phyloP scores from a whole-genome alignment of 2,329 filamentous ascomycete genomes.

The Cladosporium velox region DNA sequence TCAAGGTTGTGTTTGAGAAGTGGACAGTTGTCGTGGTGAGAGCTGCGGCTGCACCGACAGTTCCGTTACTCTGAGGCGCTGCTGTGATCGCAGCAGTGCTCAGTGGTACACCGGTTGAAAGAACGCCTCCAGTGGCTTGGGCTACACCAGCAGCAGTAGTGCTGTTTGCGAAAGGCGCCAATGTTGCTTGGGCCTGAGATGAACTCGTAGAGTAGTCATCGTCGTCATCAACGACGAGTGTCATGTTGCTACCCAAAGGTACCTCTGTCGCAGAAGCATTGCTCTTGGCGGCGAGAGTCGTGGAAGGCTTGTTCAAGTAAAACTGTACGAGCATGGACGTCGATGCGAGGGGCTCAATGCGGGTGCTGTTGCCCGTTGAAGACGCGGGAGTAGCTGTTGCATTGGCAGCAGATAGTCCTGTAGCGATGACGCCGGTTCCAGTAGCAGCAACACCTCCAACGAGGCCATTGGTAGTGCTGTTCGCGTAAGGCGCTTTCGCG shows the following conservation, averaged over 20 bases:
- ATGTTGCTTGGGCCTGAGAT: neutral
- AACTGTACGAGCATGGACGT: constrained; percentile 13
- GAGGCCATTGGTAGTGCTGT: constrained; percentile 3
- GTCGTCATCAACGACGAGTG: constrained; percentile 1
- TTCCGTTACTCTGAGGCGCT: neutral
- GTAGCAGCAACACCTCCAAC: constrained; percentile 15
- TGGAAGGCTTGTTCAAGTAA: neutral
- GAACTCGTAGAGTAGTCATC: neutral
- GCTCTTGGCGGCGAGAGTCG: too few species aligned
- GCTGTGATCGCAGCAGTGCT: neutral
- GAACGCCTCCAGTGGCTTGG: neutral
- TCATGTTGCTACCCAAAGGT: constrained; percentile 16
- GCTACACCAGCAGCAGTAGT: constrained; percentile 9
- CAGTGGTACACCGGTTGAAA: neutral
- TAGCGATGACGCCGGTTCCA: constrained; percentile 2
- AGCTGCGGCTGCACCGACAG: neutral
- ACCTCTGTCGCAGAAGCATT: constrained; percentile 8
- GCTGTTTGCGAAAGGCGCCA: neutral
- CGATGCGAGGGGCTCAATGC: constrained; percentile 37
- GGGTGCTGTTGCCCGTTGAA: constrained; percentile 90
- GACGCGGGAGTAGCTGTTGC: constrained; percentile 80
- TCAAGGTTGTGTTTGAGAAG: constrained; percentile 5
- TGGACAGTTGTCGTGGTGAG: neutral
- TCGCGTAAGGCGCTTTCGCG: constrained; percentile 8
- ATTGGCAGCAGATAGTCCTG: constrained; percentile 8